Percentiles rank a stretch among this genome's conserved stretches.
Evolutionary conservation across 257 asterid genomes (phyloP).

Genomic region (Dorcoceras hygrometricum): DNA sequence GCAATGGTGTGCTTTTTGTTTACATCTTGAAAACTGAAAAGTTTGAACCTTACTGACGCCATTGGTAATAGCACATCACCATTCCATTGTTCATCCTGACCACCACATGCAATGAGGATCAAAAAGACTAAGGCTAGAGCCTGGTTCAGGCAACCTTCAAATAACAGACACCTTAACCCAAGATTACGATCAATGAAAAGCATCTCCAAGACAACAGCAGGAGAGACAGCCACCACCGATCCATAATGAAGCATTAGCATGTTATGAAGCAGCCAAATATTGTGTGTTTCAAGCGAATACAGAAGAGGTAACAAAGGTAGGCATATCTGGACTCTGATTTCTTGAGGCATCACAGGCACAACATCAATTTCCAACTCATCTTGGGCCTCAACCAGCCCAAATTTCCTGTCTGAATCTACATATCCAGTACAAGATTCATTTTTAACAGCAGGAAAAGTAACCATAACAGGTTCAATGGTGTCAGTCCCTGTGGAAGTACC

Average conservation of each 20-base stretch:
- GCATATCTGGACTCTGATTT: constrained; percentile 43
- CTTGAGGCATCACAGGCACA: constrained; percentile 35
- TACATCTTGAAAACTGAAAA: constrained; percentile 52
- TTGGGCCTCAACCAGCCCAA: constrained; percentile 45
- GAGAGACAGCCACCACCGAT: constrained; percentile 57
- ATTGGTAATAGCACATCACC: constrained; percentile 59
- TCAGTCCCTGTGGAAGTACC: constrained; percentile 27
- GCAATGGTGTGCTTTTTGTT: constrained; percentile 61
- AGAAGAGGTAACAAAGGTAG: constrained; percentile 40
- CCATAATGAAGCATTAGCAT: constrained; percentile 64
- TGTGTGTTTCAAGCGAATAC: constrained; percentile 31
- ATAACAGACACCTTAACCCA: constrained; percentile 71
- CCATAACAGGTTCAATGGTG: constrained; percentile 22
- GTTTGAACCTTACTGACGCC: constrained; percentile 68
- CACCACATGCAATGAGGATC: constrained; percentile 57
- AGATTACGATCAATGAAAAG: constrained; percentile 69
- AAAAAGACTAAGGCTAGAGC: constrained; percentile 61
- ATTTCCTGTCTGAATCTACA: constrained; percentile 26
- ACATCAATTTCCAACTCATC: constrained; percentile 42
- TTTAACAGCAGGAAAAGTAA: constrained; percentile 24
- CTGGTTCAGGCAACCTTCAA: constrained; percentile 71
- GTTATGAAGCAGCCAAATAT: constrained; percentile 42
- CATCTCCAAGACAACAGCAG: constrained; percentile 72
- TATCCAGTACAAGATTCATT: constrained; percentile 20
- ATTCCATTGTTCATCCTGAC: constrained; percentile 44